phyloP scores from a whole-genome alignment of 805 yeast species.

The Ogataea trehalophila region DNA sequence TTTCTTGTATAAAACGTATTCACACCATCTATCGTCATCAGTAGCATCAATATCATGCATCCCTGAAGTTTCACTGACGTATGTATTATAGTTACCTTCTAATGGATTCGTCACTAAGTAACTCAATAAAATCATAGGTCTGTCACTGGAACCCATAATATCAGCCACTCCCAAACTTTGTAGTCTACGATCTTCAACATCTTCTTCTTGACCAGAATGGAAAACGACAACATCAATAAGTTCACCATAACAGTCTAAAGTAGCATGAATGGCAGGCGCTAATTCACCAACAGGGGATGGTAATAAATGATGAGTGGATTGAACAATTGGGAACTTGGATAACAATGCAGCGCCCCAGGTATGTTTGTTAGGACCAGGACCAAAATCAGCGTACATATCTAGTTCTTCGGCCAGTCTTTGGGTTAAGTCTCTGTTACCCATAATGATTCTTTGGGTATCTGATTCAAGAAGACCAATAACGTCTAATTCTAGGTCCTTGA shows the following conservation, averaged over 20 bases:
- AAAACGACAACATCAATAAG: conserved; percentile 89
- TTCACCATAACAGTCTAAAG: conserved; percentile 85
- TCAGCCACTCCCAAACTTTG: conserved; percentile 74
- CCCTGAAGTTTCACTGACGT: conserved; percentile 77
- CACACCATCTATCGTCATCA: conserved; percentile 99
- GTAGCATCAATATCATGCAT: conserved; percentile 91
- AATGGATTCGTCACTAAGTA: conserved; percentile 86
- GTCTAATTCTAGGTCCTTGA: conserved; percentile 83
- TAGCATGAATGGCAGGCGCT: conserved; percentile 98
- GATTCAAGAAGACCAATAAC: conserved; percentile 87
- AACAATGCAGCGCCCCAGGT: conserved; percentile 96
- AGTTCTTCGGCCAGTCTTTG: conserved; percentile 88
- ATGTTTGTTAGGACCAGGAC: conserved; percentile 97
- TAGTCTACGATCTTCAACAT: conserved; percentile 83
- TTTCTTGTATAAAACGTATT: conserved; percentile 85
- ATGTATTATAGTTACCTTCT: conserved; percentile 87
- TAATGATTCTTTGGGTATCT: conserved; percentile 89
- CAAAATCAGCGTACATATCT: conserved; percentile 92
- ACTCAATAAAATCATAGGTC: conserved; percentile 84
- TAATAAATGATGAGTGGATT: conserved; percentile 83
- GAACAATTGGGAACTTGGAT: conserved; percentile 89
- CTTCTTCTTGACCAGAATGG: conserved; percentile 98
- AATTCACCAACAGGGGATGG: conserved; percentile 98
- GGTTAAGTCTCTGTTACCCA: conserved; percentile 93
- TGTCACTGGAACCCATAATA: conserved; percentile 74